Evolutionary conservation across 345 rosid species (phyloP), one percentile per base, ranked within the genome.

Genomic region (Salix arbutifolia): DNA sequence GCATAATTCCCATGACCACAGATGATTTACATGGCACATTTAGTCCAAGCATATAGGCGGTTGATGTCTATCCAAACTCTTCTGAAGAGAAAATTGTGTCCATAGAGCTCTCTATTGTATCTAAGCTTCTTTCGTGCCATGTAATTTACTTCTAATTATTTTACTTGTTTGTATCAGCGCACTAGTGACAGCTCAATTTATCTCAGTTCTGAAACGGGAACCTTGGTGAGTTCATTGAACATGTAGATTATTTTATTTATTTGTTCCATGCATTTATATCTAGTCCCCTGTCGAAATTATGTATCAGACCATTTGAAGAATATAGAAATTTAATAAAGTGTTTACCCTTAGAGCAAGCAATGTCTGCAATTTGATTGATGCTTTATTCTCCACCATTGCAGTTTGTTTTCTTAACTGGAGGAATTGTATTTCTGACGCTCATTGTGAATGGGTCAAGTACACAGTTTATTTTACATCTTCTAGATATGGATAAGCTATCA

Each of bases 371-470:
- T 67, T 72, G 52, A 65, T 74, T 72, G 30, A 64, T 74, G 48
- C 52, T 53, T 58, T 80, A 56, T 62, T 74, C 40, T 26, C 33
- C 17, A 44, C 14, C 50, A 76, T 76, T 76, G 74, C 90, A 96
- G 99, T 96, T 93, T 82, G 87, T 91, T 70, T 95, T 93, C 89
- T 90, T 91, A 90, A 95, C 98, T 42, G 98, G 98, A 53, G 98
- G 99, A 79, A 93, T 95, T 70, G 99, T 95, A 73, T 90, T 95
- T 86, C 85, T 95, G 82, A 95, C 99, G 1, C 92, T 95, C 31
- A 85, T 89, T 70, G 71, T 96, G 72, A 96, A 96, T 84, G 99
- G 99, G 75, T 91, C 99, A 76, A 91, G 96, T 73, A 91, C 98
- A 9, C 98, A 93, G 70, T 91, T 89, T 82, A 44, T 89, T 83